Evolutionary conservation across 2,329 filamentous ascomycete species (phyloP), one percentile per base, ranked within the genome.

Genomic region (Grosmannia huntii): DNA sequence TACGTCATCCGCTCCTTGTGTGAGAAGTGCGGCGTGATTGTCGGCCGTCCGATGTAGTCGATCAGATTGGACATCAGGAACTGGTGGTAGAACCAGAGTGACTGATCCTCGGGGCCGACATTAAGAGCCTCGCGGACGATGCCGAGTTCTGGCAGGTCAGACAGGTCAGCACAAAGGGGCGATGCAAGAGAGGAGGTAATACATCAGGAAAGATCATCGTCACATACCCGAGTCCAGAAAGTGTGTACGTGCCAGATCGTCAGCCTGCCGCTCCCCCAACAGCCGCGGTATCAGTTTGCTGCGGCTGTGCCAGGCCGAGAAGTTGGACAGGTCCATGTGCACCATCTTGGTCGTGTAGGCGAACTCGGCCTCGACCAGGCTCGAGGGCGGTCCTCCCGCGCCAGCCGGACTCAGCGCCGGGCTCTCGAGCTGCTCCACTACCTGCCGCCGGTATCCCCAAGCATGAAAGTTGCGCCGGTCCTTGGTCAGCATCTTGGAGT

Each of bases 391-490:
- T 5, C 78, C 80, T 6, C 72, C 57, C 14, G 33, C n/a, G 12
- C 53, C 68, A 6, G n/a, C 21, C 12, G 19, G 44, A 14, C 25
- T 46, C 2, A 84, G 69, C 16, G 65, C 69, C 1, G 71, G 50
- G 58, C 79, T 81, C 70, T 96, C 89, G 2, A 97, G 77, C 59
- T 84, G 80, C n/a, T 78, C 73, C 3, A 96, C 84, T 5, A 96
- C 84, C 57, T 83, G 81, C 53, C 90, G 83, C 56, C 94, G 80
- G 70, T 99, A 99, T 50, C 86, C 85, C 94, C 94, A 99, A 36
- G 92, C 94, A 68, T 97, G 94, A 68, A 96, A 99, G 68, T 99
- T 99, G 55, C 94, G 83, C 62, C 81, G 86, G 71, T 99, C 94
- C 56, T 85, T 82, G 59, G 77, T 81, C 52, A 99, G 78, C 91